Base-by-base conservation (phyloP, 257 asterid genomes). In the Plantago ovata region DNA sequence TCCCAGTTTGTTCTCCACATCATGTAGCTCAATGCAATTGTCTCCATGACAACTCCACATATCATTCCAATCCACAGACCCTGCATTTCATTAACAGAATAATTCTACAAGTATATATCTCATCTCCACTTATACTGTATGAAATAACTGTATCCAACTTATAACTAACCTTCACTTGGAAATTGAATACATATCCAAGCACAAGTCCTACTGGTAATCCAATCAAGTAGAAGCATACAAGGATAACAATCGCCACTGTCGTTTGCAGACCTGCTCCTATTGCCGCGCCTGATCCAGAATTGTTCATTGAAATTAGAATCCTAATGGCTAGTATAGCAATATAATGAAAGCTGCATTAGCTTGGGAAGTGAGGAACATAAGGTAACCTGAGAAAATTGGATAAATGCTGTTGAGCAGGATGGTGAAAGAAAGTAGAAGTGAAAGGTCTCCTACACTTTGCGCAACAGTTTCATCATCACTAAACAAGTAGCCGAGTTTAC, bases 1-100 rank as follows among this genome's bases (percentile, higher is more conserved):
- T 33, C 59, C 59, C 59, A 53, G 44, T 53, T 33, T 53, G 40
- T 53, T 53, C 28, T 53, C 13, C 40, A 53, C 59, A 53, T 53
- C 44, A 33, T 53, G 59, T 14, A 53, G 20, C 23, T 53, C 44
- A 53, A 18, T 15, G 59, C 59, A 32, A 53, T 3, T 53, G 59
- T 53, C 24, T 53, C 59, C 8, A 44, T 53, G 21, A 33, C 14
- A 36, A 53, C 59, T 33, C 59, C 59, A 53, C 59, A 53, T 32
- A 53, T 32, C 59, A 53, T 53, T 33, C 59, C 59, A 33, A 33
- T 33, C 59, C 59, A 53, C 21, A 53, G 23, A 9, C 59, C 59
- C 59, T 53, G 44, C 44, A 53, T 7, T n/a, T 7, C 10, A 16
- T 23, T 3, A 28, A 9, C 15, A 13, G 11, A 13, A 53, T n/a